Evolutionary conservation across 805 yeast species (phyloP).

Genomic region (Ogataea trehalophila): DNA sequence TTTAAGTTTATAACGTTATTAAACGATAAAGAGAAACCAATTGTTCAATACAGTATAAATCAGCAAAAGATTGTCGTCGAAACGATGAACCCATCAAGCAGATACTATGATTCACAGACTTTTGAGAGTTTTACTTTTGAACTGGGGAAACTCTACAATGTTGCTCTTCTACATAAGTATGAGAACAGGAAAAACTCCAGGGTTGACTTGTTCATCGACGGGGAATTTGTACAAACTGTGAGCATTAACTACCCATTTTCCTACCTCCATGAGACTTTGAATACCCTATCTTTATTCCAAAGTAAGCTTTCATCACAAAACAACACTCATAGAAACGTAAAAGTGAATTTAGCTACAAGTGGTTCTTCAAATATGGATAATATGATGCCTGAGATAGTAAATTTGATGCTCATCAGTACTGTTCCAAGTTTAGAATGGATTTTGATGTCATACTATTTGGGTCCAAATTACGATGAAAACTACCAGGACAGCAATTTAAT

Average conservation of each 20-base stretch:
- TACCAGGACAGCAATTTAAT: conserved; percentile 35
- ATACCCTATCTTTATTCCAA: background rate
- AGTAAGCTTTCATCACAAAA: conserved; percentile 1
- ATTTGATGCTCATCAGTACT: conserved; percentile 35
- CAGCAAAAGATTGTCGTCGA: conserved; percentile 12
- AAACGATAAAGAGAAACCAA: conserved; percentile 1
- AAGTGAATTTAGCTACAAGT: conserved; percentile 3
- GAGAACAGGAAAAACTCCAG: conserved; percentile 25
- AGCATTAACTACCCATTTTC: conserved; percentile 10
- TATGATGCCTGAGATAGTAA: conserved; percentile 22
- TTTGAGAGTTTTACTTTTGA: conserved; percentile 29
- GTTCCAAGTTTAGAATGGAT: conserved; percentile 48
- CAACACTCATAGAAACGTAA: background rate
- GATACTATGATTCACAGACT: conserved; percentile 5
- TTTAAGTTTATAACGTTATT: conserved; percentile 4
- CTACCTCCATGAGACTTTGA: background rate
- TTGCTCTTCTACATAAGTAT: conserved; percentile 23
- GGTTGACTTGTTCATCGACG: conserved; percentile 44
- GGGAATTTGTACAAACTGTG: conserved; percentile 37
- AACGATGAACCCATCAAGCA: conserved; percentile 3
- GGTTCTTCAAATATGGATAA: conserved; percentile 27
- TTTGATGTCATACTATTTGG: conserved; percentile 40
- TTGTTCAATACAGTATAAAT: conserved; percentile 16
- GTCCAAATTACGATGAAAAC: conserved; percentile 45
- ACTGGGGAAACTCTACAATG: conserved; percentile 19